phyloP scores from a whole-genome alignment of 2,329 filamentous ascomycete species.

The Byssochlamys sp. region DNA sequence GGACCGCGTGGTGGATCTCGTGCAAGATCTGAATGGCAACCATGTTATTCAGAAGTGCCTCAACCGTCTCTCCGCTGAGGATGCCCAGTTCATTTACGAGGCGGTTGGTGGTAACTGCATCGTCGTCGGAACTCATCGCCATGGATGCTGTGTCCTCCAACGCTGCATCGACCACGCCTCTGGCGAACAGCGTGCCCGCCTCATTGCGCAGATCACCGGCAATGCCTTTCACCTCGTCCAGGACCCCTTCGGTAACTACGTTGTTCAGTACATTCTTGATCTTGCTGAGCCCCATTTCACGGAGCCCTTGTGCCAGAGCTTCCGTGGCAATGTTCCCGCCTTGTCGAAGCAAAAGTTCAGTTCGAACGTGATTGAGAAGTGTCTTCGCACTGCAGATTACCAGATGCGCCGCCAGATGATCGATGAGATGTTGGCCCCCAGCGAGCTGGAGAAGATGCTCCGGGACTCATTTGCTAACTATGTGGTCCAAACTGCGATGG shows the following conservation, averaged over 20 bases:
- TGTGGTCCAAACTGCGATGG: slow-evolving; percentile 90
- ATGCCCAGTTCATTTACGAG: slow-evolving; percentile 94
- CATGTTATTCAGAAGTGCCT: slow-evolving; percentile 99
- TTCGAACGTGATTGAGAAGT: slow-evolving; percentile 97
- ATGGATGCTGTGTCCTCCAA: slow-evolving; percentile 95
- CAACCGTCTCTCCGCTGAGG: slow-evolving; percentile 74
- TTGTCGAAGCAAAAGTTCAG: slow-evolving; percentile 95
- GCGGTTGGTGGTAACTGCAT: slow-evolving; percentile 81
- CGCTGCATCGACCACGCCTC: slow-evolving; percentile 96
- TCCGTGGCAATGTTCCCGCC: slow-evolving; percentile 61
- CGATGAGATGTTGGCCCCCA: slow-evolving; percentile 63
- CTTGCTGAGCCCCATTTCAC: slow-evolving; percentile 81
- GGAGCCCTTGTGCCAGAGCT: slow-evolving; percentile 73
- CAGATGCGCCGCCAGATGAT: slow-evolving; percentile 71
- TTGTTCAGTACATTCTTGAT: slow-evolving; percentile 96
- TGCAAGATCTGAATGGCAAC: slow-evolving; percentile 95
- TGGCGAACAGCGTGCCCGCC: slow-evolving; percentile 73
- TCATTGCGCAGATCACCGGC: slow-evolving; percentile 77
- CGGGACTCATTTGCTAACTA: slow-evolving; percentile 95
- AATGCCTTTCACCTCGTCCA: slow-evolving; percentile 85
- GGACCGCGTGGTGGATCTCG: slow-evolving; percentile 79
- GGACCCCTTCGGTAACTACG: slow-evolving; percentile 96
- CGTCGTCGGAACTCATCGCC: slow-evolving; percentile 87
- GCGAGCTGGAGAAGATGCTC: slow-evolving; percentile 77
- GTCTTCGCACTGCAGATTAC: slow-evolving; percentile 69